phyloP scores from a whole-genome alignment of 2,329 filamentous ascomycete species.

The Didymella pomorum region DNA sequence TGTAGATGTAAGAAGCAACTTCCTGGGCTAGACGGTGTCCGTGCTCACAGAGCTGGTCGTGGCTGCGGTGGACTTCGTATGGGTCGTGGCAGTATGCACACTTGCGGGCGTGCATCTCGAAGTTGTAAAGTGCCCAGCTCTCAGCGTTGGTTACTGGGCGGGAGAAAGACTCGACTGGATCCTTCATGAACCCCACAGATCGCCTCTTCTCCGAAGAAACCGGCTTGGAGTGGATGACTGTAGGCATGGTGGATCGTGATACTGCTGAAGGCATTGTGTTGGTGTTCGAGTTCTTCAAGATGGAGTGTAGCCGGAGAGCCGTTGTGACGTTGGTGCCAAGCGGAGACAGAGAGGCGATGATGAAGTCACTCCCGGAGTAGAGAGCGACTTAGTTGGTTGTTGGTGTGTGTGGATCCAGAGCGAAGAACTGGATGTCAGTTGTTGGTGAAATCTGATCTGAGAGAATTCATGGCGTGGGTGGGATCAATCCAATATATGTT shows the following conservation, averaged over 20 bases:
- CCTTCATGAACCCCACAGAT: slow-evolving; percentile 47
- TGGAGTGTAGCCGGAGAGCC: slow-evolving; percentile 42
- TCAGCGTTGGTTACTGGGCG: slow-evolving; percentile 54
- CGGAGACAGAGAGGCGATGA: slow-evolving; percentile 34
- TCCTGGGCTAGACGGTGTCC: slow-evolving; percentile 57
- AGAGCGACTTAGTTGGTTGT: slow-evolving; percentile 27
- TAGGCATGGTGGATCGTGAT: slow-evolving; percentile 44
- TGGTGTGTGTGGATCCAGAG: background rate
- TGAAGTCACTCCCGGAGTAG: slow-evolving; percentile 35
- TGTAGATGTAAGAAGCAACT: slow-evolving; percentile 56
- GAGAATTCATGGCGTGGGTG: slow-evolving; percentile 32
- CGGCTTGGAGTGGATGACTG: slow-evolving; percentile 43
- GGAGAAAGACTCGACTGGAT: slow-evolving; percentile 51
- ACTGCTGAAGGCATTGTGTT: slow-evolving; percentile 45
- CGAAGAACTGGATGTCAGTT: background rate
- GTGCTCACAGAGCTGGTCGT: slow-evolving; percentile 53
- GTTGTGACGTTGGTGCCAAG: slow-evolving; percentile 41
- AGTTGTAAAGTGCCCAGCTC: slow-evolving; percentile 58
- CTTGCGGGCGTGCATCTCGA: slow-evolving; percentile 57
- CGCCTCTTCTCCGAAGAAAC: slow-evolving; percentile 44
- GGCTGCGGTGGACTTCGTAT: slow-evolving; percentile 52
- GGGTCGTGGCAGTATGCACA: slow-evolving; percentile 57
- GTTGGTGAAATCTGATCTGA: slow-evolving; percentile 23
- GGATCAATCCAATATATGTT: slow-evolving; percentile 46
- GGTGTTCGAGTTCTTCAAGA: slow-evolving; percentile 43